Evolutionary conservation across 108 stramenopile genomes (phyloP).

Genomic region (Seminavis robusta): DNA sequence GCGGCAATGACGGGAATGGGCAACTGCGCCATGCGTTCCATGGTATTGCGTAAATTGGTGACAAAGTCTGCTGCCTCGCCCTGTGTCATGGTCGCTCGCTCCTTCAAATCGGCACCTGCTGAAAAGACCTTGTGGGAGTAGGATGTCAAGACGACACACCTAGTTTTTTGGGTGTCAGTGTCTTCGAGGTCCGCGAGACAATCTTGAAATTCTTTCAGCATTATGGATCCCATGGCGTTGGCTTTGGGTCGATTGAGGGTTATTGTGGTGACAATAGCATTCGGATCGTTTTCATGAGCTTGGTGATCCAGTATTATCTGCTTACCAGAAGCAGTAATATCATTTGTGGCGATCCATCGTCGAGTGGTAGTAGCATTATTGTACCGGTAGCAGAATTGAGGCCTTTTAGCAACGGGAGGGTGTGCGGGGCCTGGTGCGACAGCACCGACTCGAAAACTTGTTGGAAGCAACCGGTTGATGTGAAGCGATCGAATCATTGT

Average conservation of each 20-base stretch:
- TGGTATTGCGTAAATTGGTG: constrained; percentile 41
- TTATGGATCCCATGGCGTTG: constrained; percentile 53
- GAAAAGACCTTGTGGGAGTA: constrained; percentile 61
- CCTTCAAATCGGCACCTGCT: constrained; percentile 89
- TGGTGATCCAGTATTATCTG: constrained; percentile 13
- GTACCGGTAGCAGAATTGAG: too few species aligned
- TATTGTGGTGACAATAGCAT: constrained; percentile 17
- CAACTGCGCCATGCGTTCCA: constrained; percentile 46
- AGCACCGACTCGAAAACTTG: too few species aligned
- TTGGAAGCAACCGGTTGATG: too few species aligned
- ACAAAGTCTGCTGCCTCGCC: constrained; percentile 64
- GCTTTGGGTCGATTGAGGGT: constrained; percentile 51
- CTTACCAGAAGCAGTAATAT: too few species aligned
- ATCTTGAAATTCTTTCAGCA: constrained; percentile 33
- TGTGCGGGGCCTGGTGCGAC: too few species aligned
- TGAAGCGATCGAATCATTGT: too few species aligned
- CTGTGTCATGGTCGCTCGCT: constrained; percentile 61
- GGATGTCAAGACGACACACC: constrained; percentile 65
- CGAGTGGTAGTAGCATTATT: too few species aligned
- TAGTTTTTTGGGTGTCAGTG: constrained; percentile 5
- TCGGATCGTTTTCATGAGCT: constrained; percentile 1
- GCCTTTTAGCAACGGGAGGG: too few species aligned
- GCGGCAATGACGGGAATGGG: constrained; percentile 79
- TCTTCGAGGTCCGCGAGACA: constrained; percentile 27
- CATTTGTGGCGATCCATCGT: too few species aligned